Evolutionary conservation across 2,329 filamentous ascomycete species (phyloP).

Genomic region (Colletotrichum brevisporum): DNA sequence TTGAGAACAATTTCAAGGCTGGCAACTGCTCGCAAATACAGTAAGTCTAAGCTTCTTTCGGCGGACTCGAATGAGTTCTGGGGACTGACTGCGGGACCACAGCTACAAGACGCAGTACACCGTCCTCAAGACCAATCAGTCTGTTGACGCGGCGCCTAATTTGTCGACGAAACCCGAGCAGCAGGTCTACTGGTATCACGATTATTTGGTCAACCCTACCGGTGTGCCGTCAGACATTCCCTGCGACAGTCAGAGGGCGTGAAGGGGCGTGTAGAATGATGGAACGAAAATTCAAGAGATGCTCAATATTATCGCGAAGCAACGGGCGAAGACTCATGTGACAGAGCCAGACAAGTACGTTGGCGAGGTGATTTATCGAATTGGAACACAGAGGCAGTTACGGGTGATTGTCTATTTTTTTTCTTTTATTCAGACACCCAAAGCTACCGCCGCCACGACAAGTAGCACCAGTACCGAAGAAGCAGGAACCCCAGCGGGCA

Average conservation of each 20-base stretch:
- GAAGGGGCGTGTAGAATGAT: not conserved
- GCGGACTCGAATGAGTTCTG: not conserved
- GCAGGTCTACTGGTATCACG: conserved; percentile 37
- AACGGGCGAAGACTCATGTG: too few relatives aligned
- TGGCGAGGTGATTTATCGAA: too few relatives aligned
- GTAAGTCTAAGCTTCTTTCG: not conserved
- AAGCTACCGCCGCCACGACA: too few relatives aligned
- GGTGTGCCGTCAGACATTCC: conserved; percentile 31
- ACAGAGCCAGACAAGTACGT: too few relatives aligned
- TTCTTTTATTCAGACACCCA: too few relatives aligned
- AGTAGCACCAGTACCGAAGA: too few relatives aligned
- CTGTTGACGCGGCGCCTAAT: conserved; percentile 25
- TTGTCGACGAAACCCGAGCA: conserved; percentile 25
- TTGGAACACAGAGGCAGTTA: too few relatives aligned
- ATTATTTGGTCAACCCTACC: conserved; percentile 33
- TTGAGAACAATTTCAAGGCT: conserved; percentile 32
- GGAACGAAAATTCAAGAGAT: too few relatives aligned
- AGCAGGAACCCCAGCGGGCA: too few relatives aligned
- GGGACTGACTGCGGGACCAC: not conserved
- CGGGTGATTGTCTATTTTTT: too few relatives aligned
- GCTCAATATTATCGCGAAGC: too few relatives aligned
- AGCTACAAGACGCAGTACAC: conserved; percentile 39
- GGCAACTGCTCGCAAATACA: conserved; percentile 37
- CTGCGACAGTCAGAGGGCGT: conserved; percentile 24
- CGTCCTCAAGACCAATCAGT: conserved; percentile 21